Percentiles rank a stretch among this genome's conserved stretches.
These are phyloP conservation scores for Aspergillus fructus DNA, from an alignment of 2,329 filamentous ascomycete genomes.

Conservation along the genomic window DNA sequence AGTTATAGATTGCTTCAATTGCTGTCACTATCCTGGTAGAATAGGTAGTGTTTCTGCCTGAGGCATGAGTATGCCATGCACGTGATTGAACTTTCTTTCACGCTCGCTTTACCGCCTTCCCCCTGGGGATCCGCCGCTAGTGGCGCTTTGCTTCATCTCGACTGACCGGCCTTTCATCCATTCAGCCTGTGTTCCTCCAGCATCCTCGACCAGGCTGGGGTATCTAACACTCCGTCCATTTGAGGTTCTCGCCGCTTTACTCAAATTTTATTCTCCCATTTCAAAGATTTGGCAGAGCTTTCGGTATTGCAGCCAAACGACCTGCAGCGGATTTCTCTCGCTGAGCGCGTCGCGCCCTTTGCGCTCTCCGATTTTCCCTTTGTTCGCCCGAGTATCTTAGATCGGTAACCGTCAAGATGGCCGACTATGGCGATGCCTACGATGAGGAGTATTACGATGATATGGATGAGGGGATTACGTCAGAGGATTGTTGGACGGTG, in stretches of 20 bases:
- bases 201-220: slow-evolving; percentile 26
- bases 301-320: slow-evolving; percentile 11
- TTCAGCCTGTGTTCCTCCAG: slow-evolving; percentile 20
- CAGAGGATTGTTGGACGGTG: slow-evolving; percentile 97
- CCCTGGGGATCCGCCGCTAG: slow-evolving; percentile 25
- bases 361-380: slow-evolving; percentile 16
- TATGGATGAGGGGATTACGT: slow-evolving; percentile 74
- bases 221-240: slow-evolving; percentile 25
- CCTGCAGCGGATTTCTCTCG: slow-evolving; percentile 21
- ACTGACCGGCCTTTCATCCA: slow-evolving; percentile 18
- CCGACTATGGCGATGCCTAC: slow-evolving; percentile 63
- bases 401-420: slow-evolving; percentile 43
- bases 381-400: slow-evolving; percentile 9
- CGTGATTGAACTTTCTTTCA: slow-evolving; percentile 17
- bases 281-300: background rate
- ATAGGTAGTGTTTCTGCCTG: slow-evolving; percentile 1
- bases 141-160: slow-evolving; percentile 28
- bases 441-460: slow-evolving; percentile 69
- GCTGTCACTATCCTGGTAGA: background rate
- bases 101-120: slow-evolving; percentile 15
- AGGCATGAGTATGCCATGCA: slow-evolving; percentile 9
- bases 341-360: slow-evolving; percentile 28
- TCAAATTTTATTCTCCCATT: slow-evolving; percentile 2
- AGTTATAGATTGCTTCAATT: background rate
- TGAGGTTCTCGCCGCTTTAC: slow-evolving; percentile 25